Evolutionary conservation across 108 stramenopile species (phyloP).

Genomic region (Skeletonema marinoi): DNA sequence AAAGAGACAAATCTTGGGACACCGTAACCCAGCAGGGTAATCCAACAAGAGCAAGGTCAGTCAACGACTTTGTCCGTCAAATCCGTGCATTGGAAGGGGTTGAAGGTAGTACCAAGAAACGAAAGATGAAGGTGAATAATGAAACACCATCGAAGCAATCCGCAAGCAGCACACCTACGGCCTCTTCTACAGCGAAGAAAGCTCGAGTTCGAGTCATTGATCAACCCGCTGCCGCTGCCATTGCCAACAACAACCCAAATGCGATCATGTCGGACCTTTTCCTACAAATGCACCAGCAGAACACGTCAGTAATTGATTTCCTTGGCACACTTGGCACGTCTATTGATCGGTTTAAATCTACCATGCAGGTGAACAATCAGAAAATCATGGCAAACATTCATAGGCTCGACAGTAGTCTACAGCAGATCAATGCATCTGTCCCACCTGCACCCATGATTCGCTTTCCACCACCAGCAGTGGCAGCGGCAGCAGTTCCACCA

Average conservation of each 20-base stretch:
- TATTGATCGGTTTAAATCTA: background rate
- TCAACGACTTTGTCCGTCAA: background rate
- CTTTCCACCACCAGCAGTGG: background rate
- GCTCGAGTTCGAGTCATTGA: background rate
- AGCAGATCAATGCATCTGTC: background rate
- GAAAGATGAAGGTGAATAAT: background rate
- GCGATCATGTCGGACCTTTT: background rate
- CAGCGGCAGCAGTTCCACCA: background rate
- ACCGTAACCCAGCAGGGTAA: background rate
- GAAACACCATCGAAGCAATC: no score
- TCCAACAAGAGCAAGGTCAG: background rate
- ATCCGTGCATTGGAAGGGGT: background rate
- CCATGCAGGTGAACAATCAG: background rate
- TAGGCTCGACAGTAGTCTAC: background rate
- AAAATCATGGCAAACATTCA: background rate
- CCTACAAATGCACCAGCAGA: background rate
- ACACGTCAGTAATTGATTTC: background rate
- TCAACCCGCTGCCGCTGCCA: background rate
- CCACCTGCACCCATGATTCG: background rate
- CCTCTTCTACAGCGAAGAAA: background rate
- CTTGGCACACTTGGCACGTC: background rate
- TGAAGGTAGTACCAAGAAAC: background rate
- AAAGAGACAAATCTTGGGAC: background rate
- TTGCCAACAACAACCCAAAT: background rate
- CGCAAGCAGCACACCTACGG: no score